Evolutionary conservation across 805 yeast species (phyloP), one percentile per base, ranked within the genome.

Genomic region (Myxozyma geophila): DNA sequence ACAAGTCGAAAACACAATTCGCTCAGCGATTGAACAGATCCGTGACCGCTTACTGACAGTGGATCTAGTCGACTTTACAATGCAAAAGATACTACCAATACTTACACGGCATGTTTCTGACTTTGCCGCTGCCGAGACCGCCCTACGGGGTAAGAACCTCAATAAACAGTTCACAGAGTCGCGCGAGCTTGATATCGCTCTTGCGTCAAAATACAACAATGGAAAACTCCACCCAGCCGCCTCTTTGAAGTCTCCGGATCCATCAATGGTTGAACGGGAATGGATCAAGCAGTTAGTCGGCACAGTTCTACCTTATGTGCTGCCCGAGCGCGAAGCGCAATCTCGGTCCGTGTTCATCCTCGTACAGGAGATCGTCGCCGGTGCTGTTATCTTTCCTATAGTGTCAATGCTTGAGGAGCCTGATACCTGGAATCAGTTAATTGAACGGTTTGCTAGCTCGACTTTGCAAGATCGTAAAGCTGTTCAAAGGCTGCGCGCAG

Each of bases 391-490:
- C 10, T 72, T 74, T 23, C 89, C 91, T 0, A 58, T 83, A 0
- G 61, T 79, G 4, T 72, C 77, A 7, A 82, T 87, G 76, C 69
- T 88, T 0, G 76, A 87, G 0, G 92, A 88, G 54, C 84, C 93
- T 0, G 96, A 91, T 72, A 88, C 85, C 64, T 88, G 88, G 84
- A 92, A 92, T 73, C 83, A 85, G 60, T 71, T 80, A 47, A 79
- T 91, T 15, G 85, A 86, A 9, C 82, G 82, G 57, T 73, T 82
- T 1, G 83, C 89, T 1, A 87, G 90, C 2, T 82, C 81, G 37
- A 82, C 88, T 12, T 78, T 92, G 72, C 85, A 85, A 66, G 96
- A 90, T 70, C 78, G 92, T 60, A 83, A 83, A 43, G 90, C 89
- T 70, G 96, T 92, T 0, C 83, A 87, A 63, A 83, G 85, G 67